These are phyloP conservation scores for Tympanopsis confertula DNA, from an alignment of 2,329 filamentous ascomycete species.

Conservation along the genomic window DNA sequence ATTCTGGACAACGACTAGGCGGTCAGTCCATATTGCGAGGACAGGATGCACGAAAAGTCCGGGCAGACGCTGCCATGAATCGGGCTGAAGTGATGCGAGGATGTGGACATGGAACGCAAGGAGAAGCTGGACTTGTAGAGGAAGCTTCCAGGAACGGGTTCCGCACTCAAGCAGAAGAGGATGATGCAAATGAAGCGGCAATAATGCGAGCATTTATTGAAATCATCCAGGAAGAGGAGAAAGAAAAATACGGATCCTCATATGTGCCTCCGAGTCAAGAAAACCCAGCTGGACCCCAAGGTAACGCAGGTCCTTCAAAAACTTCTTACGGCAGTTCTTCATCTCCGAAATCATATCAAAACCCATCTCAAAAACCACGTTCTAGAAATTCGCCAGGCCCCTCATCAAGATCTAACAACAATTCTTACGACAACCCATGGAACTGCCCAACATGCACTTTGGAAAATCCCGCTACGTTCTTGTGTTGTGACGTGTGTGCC, in stretches of 20 bases:
- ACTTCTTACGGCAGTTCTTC: not conserved
- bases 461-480: conserved; percentile 4
- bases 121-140: conserved; percentile 32
- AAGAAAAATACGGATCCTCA: conserved; percentile 26
- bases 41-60: conserved; percentile 38
- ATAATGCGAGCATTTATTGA: conserved; percentile 54
- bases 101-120: conserved; percentile 45
- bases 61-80: conserved; percentile 45
- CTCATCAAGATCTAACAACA: conserved; percentile 4
- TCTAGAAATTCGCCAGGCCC: no score
- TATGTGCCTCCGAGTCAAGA: conserved; percentile 3
- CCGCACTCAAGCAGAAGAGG: conserved; percentile 50
- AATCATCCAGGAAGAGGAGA: conserved; percentile 49
- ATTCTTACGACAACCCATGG: conserved; percentile 4
- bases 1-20: conserved; percentile 46
- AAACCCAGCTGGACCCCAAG: conserved; percentile 9
- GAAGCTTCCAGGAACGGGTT: conserved; percentile 40
- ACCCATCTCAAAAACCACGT: not conserved
- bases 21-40: conserved; percentile 18
- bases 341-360: not conserved
- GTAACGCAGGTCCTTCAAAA: not conserved
- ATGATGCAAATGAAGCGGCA: conserved; percentile 53
- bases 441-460: conserved; percentile 7
- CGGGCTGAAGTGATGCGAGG: conserved; percentile 41
- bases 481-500: conserved; percentile 7